These are phyloP conservation scores for Phaeotremella fagi DNA, from an alignment of 768 basidiomycete species.

Conservation along the genomic window DNA sequence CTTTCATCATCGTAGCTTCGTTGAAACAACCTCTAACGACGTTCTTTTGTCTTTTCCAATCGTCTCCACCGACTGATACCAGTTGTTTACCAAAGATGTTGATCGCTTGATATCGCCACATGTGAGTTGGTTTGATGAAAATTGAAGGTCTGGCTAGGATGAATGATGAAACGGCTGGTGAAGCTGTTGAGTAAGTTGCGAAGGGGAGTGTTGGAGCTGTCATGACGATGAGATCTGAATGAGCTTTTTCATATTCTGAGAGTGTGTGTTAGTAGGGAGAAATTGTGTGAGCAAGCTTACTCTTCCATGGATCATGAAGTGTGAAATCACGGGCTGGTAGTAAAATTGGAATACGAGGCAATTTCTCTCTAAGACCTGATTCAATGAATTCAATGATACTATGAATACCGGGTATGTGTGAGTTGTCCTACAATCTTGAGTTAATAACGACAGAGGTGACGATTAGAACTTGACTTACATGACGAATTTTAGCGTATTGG, in stretches of 20 bases:
- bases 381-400: slow-evolving; percentile 23
- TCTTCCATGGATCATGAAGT: slow-evolving; percentile 24
- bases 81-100: slow-evolving; percentile 24
- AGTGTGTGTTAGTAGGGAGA: background rate
- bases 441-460: no score
- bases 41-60: slow-evolving; percentile 18
- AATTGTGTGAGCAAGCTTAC: slow-evolving; percentile 9
- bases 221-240: slow-evolving; percentile 25
- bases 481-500: background rate
- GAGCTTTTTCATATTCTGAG: slow-evolving; percentile 20
- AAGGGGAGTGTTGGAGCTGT: slow-evolving; percentile 8
- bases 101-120: slow-evolving; percentile 15
- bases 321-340: slow-evolving; percentile 18
- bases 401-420: slow-evolving; percentile 17
- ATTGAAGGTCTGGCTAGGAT: slow-evolving; percentile 1
- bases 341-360: slow-evolving; percentile 30
- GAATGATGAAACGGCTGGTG: slow-evolving; percentile 1
- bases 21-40: slow-evolving; percentile 28
- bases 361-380: slow-evolving; percentile 14
- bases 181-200: slow-evolving; percentile 19
- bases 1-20: slow-evolving; percentile 17
- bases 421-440: no score
- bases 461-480: no score
- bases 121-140: slow-evolving; percentile 16
- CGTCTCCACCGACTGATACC: slow-evolving; percentile 15